A percentile compares a stretch with the other conserved stretches of the same genome.
Conservation (phyloP, 2,329 filamentous ascomycete genomes). For the Fusarium agapanthi region DNA sequence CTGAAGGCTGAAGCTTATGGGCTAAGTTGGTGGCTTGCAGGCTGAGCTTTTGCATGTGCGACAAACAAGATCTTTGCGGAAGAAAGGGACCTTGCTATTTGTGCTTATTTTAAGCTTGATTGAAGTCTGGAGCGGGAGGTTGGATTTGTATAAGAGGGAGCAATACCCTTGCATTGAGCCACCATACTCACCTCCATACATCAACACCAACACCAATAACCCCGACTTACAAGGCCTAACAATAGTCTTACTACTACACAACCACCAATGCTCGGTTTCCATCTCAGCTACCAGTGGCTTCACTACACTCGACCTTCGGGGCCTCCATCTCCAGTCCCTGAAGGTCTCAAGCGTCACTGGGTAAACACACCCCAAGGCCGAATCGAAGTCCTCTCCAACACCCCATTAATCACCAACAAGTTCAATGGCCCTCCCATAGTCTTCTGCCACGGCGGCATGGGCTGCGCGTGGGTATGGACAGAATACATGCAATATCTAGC, state of each 20-base stretch:
- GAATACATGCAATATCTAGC: slow-evolving; percentile 61
- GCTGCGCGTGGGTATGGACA: slow-evolving; percentile 61
- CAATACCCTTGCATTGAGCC: background rate
- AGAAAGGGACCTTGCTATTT: background rate
- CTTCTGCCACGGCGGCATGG: slow-evolving; percentile 65
- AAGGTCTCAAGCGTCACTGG: slow-evolving; percentile 54
- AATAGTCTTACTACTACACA: background rate
- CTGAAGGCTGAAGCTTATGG: slow-evolving; percentile 19
- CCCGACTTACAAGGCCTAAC: background rate
- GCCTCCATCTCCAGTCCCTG: slow-evolving; percentile 41
- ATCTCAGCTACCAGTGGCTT: slow-evolving; percentile 42
- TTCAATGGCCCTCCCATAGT: slow-evolving; percentile 50
- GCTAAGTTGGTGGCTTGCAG: slow-evolving; percentile 18
- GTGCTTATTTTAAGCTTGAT: background rate
- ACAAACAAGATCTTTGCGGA: background rate
- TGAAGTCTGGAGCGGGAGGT: background rate
- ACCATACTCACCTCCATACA: background rate
- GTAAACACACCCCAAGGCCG: slow-evolving; percentile 54
- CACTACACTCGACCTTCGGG: slow-evolving; percentile 37
- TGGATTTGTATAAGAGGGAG: slow-evolving; percentile 10
- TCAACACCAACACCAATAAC: background rate
- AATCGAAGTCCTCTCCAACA: slow-evolving; percentile 60
- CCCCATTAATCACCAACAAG: slow-evolving; percentile 36
- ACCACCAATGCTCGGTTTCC: slow-evolving; percentile 37
- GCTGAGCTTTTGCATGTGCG: slow-evolving; percentile 12